Conservation (phyloP, 1,284 basidiomycete species). For the Earliella scabrosa region DNA sequence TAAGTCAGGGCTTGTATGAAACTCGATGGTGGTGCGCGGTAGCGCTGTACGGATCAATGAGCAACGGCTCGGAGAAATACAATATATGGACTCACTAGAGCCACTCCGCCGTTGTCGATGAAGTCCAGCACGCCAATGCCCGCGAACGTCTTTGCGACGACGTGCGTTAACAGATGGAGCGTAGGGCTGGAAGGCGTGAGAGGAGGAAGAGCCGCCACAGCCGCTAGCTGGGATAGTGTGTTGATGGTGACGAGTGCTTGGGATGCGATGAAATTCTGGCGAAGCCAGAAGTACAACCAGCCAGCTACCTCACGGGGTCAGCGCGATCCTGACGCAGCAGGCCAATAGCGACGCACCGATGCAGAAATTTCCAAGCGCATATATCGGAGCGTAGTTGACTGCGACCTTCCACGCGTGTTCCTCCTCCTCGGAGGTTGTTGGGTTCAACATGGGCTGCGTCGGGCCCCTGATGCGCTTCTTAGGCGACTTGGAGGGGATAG, state of each 20-base stretch:
- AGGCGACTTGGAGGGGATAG: constrained; percentile 4
- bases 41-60: constrained; percentile 11
- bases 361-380: constrained; percentile 39
- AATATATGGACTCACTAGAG: constrained; percentile 24
- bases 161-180: constrained; percentile 32
- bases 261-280: constrained; percentile 33
- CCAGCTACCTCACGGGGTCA: constrained; percentile 26
- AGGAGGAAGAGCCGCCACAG: constrained; percentile 33
- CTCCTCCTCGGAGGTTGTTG: constrained; percentile 15
- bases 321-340: neutral
- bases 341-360: constrained; percentile 29
- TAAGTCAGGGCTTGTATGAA: constrained; percentile 29
- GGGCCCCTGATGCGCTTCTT: neutral
- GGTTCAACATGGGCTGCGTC: neutral
- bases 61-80: neutral
- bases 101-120: constrained; percentile 40
- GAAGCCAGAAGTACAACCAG: constrained; percentile 42
- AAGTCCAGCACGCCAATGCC: constrained; percentile 41
- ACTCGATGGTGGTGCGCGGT: constrained; percentile 26
- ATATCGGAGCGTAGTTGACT: constrained; percentile 37
- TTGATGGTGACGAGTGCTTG: constrained; percentile 39
- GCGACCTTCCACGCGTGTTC: constrained; percentile 26
- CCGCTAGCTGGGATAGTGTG: constrained; percentile 36
- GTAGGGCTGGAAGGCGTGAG: constrained; percentile 25
- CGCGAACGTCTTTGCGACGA: constrained; percentile 39